These are phyloP conservation scores for Trypanosoma boissoni DNA, from an alignment of 208 protist species.

Conservation along the genomic window DNA sequence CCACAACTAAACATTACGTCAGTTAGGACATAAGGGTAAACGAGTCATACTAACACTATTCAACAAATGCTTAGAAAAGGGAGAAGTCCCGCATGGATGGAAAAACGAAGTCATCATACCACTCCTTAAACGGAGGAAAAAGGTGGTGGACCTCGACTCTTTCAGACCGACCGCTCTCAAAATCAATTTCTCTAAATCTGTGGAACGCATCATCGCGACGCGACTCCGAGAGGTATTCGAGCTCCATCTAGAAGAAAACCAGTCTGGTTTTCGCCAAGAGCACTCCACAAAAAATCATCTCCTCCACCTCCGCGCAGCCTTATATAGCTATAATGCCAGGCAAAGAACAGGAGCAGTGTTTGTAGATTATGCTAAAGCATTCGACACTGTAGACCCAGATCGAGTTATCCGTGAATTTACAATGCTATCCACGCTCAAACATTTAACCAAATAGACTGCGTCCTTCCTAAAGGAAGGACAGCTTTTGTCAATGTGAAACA, in stretches of 20 bases:
- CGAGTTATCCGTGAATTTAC: neutral
- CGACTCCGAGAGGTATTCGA: constrained; percentile 18
- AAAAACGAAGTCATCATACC: constrained; percentile 20
- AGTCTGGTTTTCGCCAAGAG: constrained; percentile 20
- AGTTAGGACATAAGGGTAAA: neutral
- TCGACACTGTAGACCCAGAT: constrained; percentile 13
- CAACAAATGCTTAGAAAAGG: constrained; percentile 7
- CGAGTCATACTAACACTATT: constrained; percentile 13
- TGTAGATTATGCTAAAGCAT: constrained; percentile 13
- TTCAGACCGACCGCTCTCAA: constrained; percentile 17
- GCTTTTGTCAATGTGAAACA: neutral
- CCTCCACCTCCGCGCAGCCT: neutral
- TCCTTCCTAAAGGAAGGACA: neutral
- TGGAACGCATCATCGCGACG: constrained; percentile 23
- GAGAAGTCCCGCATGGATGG: constrained; percentile 7
- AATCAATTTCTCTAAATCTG: constrained; percentile 15
- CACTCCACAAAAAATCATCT: constrained; percentile 22
- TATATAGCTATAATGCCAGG: neutral
- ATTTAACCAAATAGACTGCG: constrained; percentile 1
- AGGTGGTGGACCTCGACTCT: constrained; percentile 1
- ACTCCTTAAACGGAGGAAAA: constrained; percentile 21
- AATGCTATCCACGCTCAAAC: neutral
- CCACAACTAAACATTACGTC: neutral
- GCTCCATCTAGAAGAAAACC: constrained; percentile 2
- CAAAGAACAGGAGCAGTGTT: neutral